Percentiles rank a stretch among this genome's conserved stretches.
phyloP scores from a whole-genome alignment of 176 grass and related monocot genomes.

The Oryza meyeriana region DNA sequence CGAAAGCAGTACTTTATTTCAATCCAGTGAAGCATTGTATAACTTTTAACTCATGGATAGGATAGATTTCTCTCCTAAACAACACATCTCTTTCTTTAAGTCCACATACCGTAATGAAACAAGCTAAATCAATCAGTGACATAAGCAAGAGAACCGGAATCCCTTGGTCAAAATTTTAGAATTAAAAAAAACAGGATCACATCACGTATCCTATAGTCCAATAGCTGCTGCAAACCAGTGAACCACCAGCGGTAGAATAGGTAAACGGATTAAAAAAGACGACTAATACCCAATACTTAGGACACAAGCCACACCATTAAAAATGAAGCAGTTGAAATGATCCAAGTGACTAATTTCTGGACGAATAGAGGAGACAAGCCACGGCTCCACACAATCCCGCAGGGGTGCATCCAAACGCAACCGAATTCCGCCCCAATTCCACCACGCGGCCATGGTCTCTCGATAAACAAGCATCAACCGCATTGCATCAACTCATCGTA shows the following conservation, averaged over 20 bases:
- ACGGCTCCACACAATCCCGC: background rate
- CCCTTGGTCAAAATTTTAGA: background rate
- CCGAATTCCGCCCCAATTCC: background rate
- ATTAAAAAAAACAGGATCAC: background rate
- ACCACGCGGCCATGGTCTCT: background rate
- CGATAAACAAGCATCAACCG: background rate
- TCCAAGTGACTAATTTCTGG: background rate
- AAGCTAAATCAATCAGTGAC: background rate
- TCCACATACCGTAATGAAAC: background rate
- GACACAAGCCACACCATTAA: background rate
- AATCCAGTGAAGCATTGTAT: background rate
- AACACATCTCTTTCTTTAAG: background rate
- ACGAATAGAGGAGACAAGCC: background rate
- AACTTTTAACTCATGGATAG: background rate
- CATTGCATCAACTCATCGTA: constrained; percentile 11
- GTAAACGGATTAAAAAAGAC: background rate
- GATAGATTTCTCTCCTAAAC: background rate
- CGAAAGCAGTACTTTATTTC: background rate
- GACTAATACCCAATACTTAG: background rate
- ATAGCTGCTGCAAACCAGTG: background rate
- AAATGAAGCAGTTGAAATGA: background rate
- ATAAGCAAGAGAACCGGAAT: background rate
- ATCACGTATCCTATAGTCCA: background rate
- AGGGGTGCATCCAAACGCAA: background rate
- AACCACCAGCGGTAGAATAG: background rate